These are phyloP conservation scores for Ramularia endophylla DNA, from an alignment of 2,329 filamentous ascomycete species.

Conservation along the genomic window DNA sequence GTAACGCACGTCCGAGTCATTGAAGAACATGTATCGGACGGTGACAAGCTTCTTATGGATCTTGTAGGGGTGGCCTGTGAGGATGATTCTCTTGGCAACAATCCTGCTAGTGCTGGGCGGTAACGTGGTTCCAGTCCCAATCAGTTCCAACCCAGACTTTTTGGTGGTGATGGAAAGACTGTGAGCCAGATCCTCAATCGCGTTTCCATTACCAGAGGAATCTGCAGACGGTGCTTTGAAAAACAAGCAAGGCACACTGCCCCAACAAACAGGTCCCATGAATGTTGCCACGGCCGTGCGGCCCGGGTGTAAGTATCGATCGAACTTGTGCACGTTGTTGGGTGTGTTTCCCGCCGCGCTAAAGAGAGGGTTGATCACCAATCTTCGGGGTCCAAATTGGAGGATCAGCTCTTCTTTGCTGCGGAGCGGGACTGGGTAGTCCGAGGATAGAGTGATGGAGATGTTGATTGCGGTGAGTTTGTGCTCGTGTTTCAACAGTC, in stretches of 20 bases:
- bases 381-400: constrained; percentile 81
- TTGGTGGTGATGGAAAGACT: constrained; percentile 20
- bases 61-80: constrained; percentile 96
- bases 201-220: constrained; percentile 39
- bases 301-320: constrained; percentile 84
- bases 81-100: constrained; percentile 85
- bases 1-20: constrained; percentile 89
- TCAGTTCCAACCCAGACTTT: constrained; percentile 52
- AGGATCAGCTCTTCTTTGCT: constrained; percentile 88
- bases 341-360: constrained; percentile 84
- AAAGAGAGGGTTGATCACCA: constrained; percentile 85
- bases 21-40: constrained; percentile 99
- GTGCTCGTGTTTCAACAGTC: constrained; percentile 87
- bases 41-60: constrained; percentile 98
- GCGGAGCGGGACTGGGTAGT: constrained; percentile 70
- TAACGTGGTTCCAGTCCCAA: constrained; percentile 82
- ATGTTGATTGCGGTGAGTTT: constrained; percentile 89
- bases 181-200: constrained; percentile 34
- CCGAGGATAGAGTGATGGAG: constrained; percentile 77
- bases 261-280: constrained; percentile 87
- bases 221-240: constrained; percentile 62
- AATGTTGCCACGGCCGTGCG: constrained; percentile 85
- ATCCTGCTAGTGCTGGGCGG: constrained; percentile 69
- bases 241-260: constrained; percentile 81
- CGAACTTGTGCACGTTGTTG: constrained; percentile 97